Percentiles rank a stretch among this genome's conserved stretches.
Evolutionary conservation across 2,329 filamentous ascomycete species (phyloP).

Genomic region (Leptographium lundbergii): DNA sequence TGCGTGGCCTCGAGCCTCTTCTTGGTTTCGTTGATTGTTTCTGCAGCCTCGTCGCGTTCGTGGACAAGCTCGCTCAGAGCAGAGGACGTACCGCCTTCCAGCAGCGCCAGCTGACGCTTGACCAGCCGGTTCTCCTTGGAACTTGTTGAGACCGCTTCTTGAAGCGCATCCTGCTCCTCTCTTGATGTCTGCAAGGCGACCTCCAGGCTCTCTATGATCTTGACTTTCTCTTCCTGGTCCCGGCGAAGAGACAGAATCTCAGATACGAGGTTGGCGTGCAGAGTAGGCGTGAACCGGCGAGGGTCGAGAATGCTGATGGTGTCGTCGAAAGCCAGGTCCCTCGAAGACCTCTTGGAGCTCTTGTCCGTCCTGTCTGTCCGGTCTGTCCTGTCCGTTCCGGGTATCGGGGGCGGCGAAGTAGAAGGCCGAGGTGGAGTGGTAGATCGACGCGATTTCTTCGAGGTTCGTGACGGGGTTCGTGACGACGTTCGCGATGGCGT

Average conservation of each 20-base stretch:
- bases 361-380: conserved; percentile 28
- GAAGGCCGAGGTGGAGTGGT: conserved; percentile 49
- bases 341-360: conserved; percentile 37
- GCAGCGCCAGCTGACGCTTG: conserved; percentile 72
- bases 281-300: conserved; percentile 81
- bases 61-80: conserved; percentile 71
- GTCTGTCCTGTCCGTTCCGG: conserved; percentile 24
- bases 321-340: conserved; percentile 53
- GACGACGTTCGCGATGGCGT: conserved; percentile 58
- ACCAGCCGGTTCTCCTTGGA: conserved; percentile 67
- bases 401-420: conserved; percentile 43
- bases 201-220: conserved; percentile 77
- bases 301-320: conserved; percentile 69
- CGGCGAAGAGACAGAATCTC: conserved; percentile 81
- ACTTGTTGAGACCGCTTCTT: conserved; percentile 46
- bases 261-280: conserved; percentile 88
- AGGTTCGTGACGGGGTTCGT: conserved; percentile 53
- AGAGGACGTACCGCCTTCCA: conserved; percentile 80
- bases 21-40: conserved; percentile 57
- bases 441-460: conserved; percentile 51
- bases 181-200: conserved; percentile 55
- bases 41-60: conserved; percentile 76
- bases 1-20: conserved; percentile 66
- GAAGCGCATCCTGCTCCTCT: conserved; percentile 61
- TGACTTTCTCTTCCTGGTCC: conserved; percentile 82